Conservation (phyloP, 2,329 filamentous ascomycete genomes). For the Cytospora piceae region DNA sequence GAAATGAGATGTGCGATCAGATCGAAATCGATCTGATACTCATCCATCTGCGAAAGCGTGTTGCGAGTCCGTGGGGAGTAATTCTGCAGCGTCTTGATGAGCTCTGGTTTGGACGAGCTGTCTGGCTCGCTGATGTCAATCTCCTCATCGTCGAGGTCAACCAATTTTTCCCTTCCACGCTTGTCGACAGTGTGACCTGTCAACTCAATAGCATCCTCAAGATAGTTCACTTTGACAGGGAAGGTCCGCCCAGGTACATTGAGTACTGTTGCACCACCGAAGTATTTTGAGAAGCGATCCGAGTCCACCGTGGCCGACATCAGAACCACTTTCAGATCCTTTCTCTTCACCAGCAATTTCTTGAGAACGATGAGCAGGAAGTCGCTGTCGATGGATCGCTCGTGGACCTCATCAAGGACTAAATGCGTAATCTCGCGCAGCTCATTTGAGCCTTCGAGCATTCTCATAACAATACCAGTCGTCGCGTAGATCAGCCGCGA, state of each 20-base stretch:
- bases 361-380: constrained; percentile 92
- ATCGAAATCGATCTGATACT: constrained; percentile 89
- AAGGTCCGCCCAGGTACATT: constrained; percentile 93
- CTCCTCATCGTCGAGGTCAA: constrained; percentile 65
- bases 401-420: constrained; percentile 96
- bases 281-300: constrained; percentile 85
- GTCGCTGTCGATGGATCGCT: constrained; percentile 94
- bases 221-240: constrained; percentile 82
- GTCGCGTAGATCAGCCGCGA: constrained; percentile 91
- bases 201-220: constrained; percentile 90
- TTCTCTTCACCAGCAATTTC: constrained; percentile 74
- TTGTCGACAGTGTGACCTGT: constrained; percentile 72
- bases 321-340: constrained; percentile 86
- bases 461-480: constrained; percentile 92
- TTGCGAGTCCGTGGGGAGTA: constrained; percentile 79
- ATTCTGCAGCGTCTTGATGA: constrained; percentile 66
- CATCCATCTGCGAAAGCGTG: constrained; percentile 77
- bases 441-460: constrained; percentile 88
- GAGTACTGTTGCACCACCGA: constrained; percentile 82
- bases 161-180: constrained; percentile 56
- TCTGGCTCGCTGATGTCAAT: constrained; percentile 54
- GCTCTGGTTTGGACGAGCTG: constrained; percentile 56
- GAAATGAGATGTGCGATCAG: constrained; percentile 80
- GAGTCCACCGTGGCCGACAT: constrained; percentile 99
- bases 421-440: constrained; percentile 90